These are phyloP conservation scores for Didymosphaeria variabile DNA, from an alignment of 2,329 filamentous ascomycete genomes.

Conservation along the genomic window DNA sequence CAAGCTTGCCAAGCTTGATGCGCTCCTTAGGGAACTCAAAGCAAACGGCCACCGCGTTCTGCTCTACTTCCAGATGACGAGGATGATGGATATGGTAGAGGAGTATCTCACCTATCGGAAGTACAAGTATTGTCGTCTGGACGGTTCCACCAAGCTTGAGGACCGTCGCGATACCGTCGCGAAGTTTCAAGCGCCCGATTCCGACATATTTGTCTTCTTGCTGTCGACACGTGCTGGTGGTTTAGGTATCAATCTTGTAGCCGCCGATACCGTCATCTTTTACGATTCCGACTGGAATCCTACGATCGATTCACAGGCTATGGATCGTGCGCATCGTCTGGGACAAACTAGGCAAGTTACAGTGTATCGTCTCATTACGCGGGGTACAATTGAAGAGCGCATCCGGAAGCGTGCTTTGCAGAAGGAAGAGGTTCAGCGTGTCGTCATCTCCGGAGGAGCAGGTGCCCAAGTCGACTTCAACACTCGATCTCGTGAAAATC, in stretches of 20 bases:
- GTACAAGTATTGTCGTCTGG: slow-evolving; percentile 97
- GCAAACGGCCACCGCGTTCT: slow-evolving; percentile 91
- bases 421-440: slow-evolving; percentile 98
- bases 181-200: slow-evolving; percentile 87
- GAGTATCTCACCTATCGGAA: slow-evolving; percentile 98
- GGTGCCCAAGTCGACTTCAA: slow-evolving; percentile 94
- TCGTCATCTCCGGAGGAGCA: slow-evolving; percentile 89
- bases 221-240: slow-evolving; percentile 96
- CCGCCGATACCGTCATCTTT: slow-evolving; percentile 98
- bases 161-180: slow-evolving; percentile 95
- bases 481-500: slow-evolving; percentile 86
- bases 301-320: slow-evolving; percentile 97
- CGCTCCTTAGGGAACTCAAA: slow-evolving; percentile 88
- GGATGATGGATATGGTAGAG: slow-evolving; percentile 99
- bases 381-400: slow-evolving; percentile 95
- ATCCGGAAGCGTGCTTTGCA: slow-evolving; percentile 96
- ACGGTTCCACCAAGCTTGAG: slow-evolving; percentile 96
- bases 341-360: slow-evolving; percentile 96
- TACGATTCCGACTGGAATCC: slow-evolving; percentile 99
- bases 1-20: slow-evolving; percentile 91
- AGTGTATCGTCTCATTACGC: slow-evolving; percentile 96
- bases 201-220: slow-evolving; percentile 96
- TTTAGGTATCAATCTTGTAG: slow-evolving; percentile 96
- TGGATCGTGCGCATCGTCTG: slow-evolving; percentile 98
- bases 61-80: slow-evolving; percentile 99